These are phyloP conservation scores for Uronychia binucleata DNA, from an alignment of 73 alveolate genomes.

Conservation along the genomic window DNA sequence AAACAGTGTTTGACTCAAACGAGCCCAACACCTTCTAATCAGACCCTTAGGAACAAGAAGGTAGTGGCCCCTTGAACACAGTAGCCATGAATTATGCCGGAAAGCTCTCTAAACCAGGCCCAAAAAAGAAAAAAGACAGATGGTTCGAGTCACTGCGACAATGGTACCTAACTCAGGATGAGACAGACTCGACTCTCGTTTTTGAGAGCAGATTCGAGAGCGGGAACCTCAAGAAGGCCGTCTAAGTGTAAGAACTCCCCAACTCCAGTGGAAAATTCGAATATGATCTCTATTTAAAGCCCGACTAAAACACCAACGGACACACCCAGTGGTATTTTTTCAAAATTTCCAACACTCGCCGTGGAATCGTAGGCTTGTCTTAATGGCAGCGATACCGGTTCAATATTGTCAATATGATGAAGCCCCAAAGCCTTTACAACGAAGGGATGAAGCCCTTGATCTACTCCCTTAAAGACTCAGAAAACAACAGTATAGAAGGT, in stretches of 20 bases:
- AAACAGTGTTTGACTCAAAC: slow-evolving; percentile 20
- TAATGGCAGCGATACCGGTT: background rate
- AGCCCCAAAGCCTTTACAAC: slow-evolving; percentile 70
- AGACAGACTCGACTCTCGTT: slow-evolving; percentile 9
- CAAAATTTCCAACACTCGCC: slow-evolving; percentile 81
- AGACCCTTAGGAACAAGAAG: background rate
- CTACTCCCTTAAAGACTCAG: slow-evolving; percentile 70
- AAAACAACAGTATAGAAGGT: background rate
- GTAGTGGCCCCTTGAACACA: background rate
- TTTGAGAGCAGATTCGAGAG: slow-evolving; percentile 92
- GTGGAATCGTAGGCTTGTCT: slow-evolving; percentile 51
- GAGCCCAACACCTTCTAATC: background rate
- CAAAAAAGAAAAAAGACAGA: background rate
- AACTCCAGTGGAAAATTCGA: slow-evolving; percentile 50
- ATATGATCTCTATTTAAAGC: slow-evolving; percentile 78
- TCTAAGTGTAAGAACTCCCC: slow-evolving; percentile 49
- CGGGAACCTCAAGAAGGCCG: slow-evolving; percentile 94
- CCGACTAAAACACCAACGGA: slow-evolving; percentile 88
- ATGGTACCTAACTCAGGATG: slow-evolving; percentile 14
- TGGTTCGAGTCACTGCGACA: slow-evolving; percentile 33
- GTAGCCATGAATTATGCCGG: background rate
- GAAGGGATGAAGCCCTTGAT: slow-evolving; percentile 78
- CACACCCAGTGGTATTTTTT: slow-evolving; percentile 90
- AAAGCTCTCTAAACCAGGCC: too few species aligned
- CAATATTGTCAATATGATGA: slow-evolving; percentile 71